Conservation (phyloP, 495 filamentous ascomycete species). For the Tuber magnatum region DNA sequence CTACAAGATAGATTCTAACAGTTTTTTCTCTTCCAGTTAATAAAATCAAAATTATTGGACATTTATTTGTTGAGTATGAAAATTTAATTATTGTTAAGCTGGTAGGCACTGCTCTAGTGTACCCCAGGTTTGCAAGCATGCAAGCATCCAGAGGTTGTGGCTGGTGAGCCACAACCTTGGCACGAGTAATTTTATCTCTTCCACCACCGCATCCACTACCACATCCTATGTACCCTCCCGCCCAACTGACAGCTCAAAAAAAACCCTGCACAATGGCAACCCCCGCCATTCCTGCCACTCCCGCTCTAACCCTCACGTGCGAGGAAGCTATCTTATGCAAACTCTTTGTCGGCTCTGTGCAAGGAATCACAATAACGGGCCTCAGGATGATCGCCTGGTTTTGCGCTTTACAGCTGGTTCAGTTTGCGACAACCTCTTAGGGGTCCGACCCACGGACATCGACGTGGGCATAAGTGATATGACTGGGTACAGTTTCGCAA, state of each 20-base stretch:
- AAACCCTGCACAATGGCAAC: neutral
- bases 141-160: too few species aligned
- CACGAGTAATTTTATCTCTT: too few species aligned
- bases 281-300: neutral
- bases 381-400: constrained; percentile 41
- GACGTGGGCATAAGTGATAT: constrained; percentile 91
- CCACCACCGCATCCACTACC: too few species aligned
- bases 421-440: constrained; percentile 93
- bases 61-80: too few species aligned
- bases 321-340: constrained; percentile 24
- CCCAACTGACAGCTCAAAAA: neutral
- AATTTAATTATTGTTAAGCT: too few species aligned
- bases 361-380: constrained; percentile 21
- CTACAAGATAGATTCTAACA: too few species aligned
- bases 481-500: constrained; percentile 80
- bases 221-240: too few species aligned
- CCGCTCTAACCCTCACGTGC: constrained; percentile 6
- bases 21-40: too few species aligned
- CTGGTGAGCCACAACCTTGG: too few species aligned
- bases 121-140: too few species aligned
- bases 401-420: constrained; percentile 97
- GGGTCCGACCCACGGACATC: constrained; percentile 74
- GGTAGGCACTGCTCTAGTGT: too few species aligned
- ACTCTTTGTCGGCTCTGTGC: constrained; percentile 31
- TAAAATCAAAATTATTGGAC: too few species aligned